A percentile compares a stretch with the other conserved stretches of the same genome.
Evolutionary conservation across 768 basidiomycete species (phyloP).

Genomic region (Naganishia antarctica): DNA sequence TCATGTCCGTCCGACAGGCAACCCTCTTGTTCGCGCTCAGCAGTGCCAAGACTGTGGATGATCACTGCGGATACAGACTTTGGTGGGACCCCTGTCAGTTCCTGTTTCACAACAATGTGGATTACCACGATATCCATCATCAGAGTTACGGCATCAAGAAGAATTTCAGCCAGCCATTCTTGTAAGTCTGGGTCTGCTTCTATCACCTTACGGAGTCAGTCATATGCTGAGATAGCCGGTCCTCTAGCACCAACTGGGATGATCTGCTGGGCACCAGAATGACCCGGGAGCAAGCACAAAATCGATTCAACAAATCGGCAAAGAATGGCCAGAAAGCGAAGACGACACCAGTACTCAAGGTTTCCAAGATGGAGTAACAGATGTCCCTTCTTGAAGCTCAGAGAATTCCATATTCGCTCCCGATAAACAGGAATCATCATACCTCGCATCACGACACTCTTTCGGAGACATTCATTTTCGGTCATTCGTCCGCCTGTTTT

Average conservation of each 20-base stretch:
- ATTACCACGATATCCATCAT: slow-evolving; percentile 98
- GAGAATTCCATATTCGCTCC: not conserved
- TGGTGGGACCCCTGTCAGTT: slow-evolving; percentile 90
- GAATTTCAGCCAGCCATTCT: slow-evolving; percentile 94
- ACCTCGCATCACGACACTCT: slow-evolving; percentile 9
- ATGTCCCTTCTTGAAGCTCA: not conserved
- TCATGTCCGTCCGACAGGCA: slow-evolving; percentile 69
- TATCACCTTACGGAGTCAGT: slow-evolving; percentile 8
- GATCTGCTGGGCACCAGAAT: slow-evolving; percentile 69
- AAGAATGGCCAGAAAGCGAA: slow-evolving; percentile 2
- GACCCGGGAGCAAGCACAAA: slow-evolving; percentile 46
- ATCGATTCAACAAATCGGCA: slow-evolving; percentile 26
- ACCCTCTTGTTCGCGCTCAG: slow-evolving; percentile 75
- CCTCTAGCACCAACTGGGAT: slow-evolving; percentile 75
- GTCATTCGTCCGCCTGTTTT: not conserved
- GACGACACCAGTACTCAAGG: slow-evolving; percentile 9
- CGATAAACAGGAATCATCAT: not conserved
- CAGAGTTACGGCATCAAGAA: slow-evolving; percentile 88
- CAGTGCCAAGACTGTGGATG: slow-evolving; percentile 88
- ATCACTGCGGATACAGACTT: slow-evolving; percentile 84
- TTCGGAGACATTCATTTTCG: slow-evolving; percentile 13
- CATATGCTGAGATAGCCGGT: not conserved
- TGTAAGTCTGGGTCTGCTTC: slow-evolving; percentile 50
- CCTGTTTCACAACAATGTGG: slow-evolving; percentile 79
- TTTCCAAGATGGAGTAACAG: slow-evolving; percentile 11